Percentiles rank a stretch among this genome's conserved stretches.
Conservation (phyloP, 257 asterid genomes). For the Voacanga thouarsii region DNA sequence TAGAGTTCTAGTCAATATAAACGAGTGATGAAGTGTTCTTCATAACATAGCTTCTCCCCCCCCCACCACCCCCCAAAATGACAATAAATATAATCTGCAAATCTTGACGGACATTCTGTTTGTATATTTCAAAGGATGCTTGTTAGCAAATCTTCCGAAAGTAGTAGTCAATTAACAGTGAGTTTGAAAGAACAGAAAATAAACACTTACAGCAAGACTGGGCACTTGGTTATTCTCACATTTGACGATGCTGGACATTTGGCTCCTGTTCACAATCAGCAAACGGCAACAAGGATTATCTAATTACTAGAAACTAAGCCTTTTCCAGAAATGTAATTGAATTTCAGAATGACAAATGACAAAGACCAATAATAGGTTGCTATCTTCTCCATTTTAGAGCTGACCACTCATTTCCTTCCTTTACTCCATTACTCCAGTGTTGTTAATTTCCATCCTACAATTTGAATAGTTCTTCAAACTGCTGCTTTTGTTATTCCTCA, state of each 20-base stretch:
- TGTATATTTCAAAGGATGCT: neutral
- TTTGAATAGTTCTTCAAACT: neutral
- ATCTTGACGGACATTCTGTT: no score
- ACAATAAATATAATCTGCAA: neutral
- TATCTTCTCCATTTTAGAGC: neutral
- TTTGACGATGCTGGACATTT: constrained; percentile 1
- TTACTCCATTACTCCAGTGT: neutral
- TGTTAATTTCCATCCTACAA: neutral
- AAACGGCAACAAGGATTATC: neutral
- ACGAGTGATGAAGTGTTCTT: neutral
- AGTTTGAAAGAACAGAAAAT: neutral
- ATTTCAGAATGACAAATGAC: neutral
- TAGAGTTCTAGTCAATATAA: neutral
- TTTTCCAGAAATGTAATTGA: neutral
- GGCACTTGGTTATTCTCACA: constrained; percentile 1
- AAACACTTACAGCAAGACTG: constrained; percentile 8
- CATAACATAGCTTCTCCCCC: neutral
- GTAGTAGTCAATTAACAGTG: neutral
- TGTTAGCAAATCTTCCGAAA: neutral
- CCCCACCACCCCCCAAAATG: neutral
- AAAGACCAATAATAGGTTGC: neutral
- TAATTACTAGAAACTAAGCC: neutral
- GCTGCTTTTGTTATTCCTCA: neutral
- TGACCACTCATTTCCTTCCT: neutral
- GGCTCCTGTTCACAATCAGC: constrained; percentile 5